Evolutionary conservation across 202 grass and related monocot species (phyloP).

Genomic region (Carex arenaria): DNA sequence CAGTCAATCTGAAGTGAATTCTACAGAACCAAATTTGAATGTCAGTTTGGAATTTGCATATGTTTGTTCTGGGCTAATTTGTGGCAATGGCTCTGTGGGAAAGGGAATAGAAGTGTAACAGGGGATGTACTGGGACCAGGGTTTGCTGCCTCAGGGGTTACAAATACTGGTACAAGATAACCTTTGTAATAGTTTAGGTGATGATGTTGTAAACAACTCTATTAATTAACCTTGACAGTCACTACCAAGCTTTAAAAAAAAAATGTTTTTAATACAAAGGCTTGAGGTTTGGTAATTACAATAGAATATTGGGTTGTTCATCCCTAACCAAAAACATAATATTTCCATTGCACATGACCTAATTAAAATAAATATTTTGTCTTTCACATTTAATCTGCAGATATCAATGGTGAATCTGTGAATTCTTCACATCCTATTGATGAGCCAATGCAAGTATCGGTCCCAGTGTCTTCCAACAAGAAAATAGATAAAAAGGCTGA

Average conservation of each 20-base stretch:
- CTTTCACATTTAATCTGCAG: neutral
- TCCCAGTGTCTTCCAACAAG: conserved; percentile 5
- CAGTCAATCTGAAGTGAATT: neutral
- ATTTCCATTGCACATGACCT: neutral
- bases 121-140: too few relatives aligned
- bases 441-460: conserved; percentile 6
- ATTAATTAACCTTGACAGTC: neutral
- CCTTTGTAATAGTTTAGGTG: too few relatives aligned
- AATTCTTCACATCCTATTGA: neutral
- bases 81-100: too few relatives aligned
- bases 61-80: neutral
- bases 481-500: conserved; percentile 12
- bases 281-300: neutral
- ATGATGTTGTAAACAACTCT: too few relatives aligned
- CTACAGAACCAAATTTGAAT: neutral
- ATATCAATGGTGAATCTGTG: neutral
- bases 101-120: too few relatives aligned
- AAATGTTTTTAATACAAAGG: neutral
- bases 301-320: neutral
- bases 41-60: neutral
- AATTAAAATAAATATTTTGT: neutral
- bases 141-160: too few relatives aligned
- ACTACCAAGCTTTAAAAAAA: too few relatives aligned
- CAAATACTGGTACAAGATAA: too few relatives aligned
- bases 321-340: neutral